These are phyloP conservation scores for cucumber (Cucumis sativus) DNA, from an alignment of 306 rosid species.

Conservation along the genomic window DNA sequence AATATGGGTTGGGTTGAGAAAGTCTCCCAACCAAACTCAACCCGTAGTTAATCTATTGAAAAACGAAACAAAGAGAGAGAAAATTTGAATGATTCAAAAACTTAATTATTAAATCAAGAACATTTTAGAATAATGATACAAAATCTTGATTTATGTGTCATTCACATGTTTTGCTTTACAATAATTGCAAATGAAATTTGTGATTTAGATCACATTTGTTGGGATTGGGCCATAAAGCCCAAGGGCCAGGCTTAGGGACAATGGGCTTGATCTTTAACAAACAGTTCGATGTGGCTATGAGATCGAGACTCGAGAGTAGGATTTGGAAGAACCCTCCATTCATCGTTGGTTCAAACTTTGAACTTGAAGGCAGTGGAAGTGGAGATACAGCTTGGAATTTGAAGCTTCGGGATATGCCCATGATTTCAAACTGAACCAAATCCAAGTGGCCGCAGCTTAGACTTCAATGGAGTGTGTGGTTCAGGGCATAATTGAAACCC, in stretches of 20 bases:
- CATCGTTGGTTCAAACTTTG: not conserved
- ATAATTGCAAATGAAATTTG: too few relatives aligned
- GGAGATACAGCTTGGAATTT: not conserved
- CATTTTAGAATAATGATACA: too few relatives aligned
- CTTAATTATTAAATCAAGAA: too few relatives aligned
- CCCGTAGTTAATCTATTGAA: too few relatives aligned
- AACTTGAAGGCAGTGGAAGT: not conserved
- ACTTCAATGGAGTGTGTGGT: slow-evolving; percentile 79
- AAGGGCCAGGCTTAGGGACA: not conserved
- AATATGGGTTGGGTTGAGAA: too few relatives aligned
- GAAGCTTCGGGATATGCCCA: not conserved
- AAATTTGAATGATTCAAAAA: too few relatives aligned
- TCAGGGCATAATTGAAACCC: slow-evolving; percentile 88
- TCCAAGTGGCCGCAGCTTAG: not conserved
- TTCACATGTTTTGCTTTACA: too few relatives aligned
- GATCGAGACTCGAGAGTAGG: not conserved
- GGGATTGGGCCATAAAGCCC: not conserved
- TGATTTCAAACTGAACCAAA: not conserved
- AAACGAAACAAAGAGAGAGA: too few relatives aligned
- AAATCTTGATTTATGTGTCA: too few relatives aligned
- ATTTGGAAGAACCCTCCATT: not conserved
- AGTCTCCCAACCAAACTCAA: too few relatives aligned
- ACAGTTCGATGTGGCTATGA: not conserved
- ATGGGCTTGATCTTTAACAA: not conserved
- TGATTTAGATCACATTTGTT: too few relatives aligned